phyloP scores from a whole-genome alignment of 1,139 yeast species.

The Sugiyamaella grinbergsii region DNA sequence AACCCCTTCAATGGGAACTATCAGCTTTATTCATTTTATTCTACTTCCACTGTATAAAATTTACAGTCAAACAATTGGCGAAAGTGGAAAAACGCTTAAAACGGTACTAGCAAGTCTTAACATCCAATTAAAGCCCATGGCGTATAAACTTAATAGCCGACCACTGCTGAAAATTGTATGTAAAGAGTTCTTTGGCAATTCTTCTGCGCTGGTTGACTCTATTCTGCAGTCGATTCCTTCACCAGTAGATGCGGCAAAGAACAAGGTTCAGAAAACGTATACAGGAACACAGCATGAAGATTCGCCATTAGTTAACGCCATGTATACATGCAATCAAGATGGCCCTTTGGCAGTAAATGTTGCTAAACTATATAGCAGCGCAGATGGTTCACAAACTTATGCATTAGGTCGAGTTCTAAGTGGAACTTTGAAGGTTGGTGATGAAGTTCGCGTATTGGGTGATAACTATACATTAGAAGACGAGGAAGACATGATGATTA shows the following conservation, averaged over 20 bases:
- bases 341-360: constrained; percentile 60
- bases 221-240: constrained; percentile 46
- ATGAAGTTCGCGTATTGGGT: constrained; percentile 58
- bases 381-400: constrained; percentile 50
- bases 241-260: constrained; percentile 45
- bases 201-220: constrained; percentile 58
- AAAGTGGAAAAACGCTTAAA: constrained; percentile 50
- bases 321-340: constrained; percentile 41
- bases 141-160: constrained; percentile 54
- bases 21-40: constrained; percentile 70
- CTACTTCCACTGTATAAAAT: constrained; percentile 82
- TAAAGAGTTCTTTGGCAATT: constrained; percentile 54
- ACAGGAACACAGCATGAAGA: constrained; percentile 38
- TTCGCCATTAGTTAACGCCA: constrained; percentile 28
- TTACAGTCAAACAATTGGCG: constrained; percentile 60
- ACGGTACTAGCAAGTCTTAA: constrained; percentile 48
- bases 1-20: constrained; percentile 40
- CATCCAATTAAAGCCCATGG: constrained; percentile 37
- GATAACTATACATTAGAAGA: constrained; percentile 55
- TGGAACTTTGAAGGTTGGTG: constrained; percentile 58
- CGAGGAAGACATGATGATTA: constrained; percentile 52
- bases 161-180: constrained; percentile 60
- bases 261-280: constrained; percentile 34
- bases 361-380: constrained; percentile 59
- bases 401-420: constrained; percentile 63